phyloP scores from a whole-genome alignment of 2,329 filamentous ascomycete species.

The Neofusicoccum cordaticola region DNA sequence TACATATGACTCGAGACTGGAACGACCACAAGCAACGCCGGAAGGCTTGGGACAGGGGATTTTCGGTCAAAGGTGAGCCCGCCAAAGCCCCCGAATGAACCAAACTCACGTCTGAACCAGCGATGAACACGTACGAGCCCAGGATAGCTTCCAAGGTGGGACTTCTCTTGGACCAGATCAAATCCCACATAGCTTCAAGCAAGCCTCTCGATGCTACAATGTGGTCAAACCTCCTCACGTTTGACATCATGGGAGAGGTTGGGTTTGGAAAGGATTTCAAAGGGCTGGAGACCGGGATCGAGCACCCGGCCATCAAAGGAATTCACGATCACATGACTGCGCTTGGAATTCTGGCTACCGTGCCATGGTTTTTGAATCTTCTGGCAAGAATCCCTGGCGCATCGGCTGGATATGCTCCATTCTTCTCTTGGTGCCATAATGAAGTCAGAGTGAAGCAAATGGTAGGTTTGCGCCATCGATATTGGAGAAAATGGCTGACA shows the following conservation, averaged over 20 bases:
- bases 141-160: slow-evolving; percentile 30
- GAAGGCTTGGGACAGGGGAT: slow-evolving; percentile 33
- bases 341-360: slow-evolving; percentile 30
- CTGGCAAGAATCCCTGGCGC: slow-evolving; percentile 31
- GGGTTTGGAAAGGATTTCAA: slow-evolving; percentile 42
- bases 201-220: slow-evolving; percentile 27
- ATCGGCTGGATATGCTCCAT: slow-evolving; percentile 26
- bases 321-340: slow-evolving; percentile 37
- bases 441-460: slow-evolving; percentile 32
- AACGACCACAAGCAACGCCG: slow-evolving; percentile 30
- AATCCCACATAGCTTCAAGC: slow-evolving; percentile 20
- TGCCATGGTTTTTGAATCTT: slow-evolving; percentile 38
- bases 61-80: slow-evolving; percentile 26
- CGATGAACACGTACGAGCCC: slow-evolving; percentile 36
- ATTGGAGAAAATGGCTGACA: neutral
- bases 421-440: slow-evolving; percentile 29
- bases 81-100: neutral
- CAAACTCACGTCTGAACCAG: slow-evolving; percentile 10
- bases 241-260: slow-evolving; percentile 51
- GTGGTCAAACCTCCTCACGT: slow-evolving; percentile 42
- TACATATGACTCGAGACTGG: slow-evolving; percentile 30
- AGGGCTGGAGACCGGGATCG: slow-evolving; percentile 29
- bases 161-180: slow-evolving; percentile 26
- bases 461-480: slow-evolving; percentile 20
- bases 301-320: slow-evolving; percentile 33